These are phyloP conservation scores for Nitzschia putrida DNA, from an alignment of 108 stramenopile genomes.

Conservation along the genomic window DNA sequence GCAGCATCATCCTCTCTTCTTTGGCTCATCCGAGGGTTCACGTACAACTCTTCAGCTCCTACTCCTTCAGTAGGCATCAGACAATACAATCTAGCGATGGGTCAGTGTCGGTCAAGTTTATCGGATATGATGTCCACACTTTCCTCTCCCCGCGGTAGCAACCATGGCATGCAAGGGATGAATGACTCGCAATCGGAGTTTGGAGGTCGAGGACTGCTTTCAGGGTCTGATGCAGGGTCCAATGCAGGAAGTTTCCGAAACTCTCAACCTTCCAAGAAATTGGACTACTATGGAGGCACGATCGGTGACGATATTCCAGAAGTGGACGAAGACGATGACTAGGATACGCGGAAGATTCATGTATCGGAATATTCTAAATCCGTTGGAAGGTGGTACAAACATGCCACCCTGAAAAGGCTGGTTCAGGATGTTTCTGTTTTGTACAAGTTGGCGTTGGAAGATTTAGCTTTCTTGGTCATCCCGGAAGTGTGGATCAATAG, in stretches of 20 bases:
- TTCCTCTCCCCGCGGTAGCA: background rate
- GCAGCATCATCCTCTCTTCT: too few relatives aligned
- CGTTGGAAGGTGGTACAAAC: too few relatives aligned
- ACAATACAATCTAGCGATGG: background rate
- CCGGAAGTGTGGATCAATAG: too few relatives aligned
- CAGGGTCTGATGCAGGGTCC: background rate
- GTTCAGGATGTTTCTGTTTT: too few relatives aligned
- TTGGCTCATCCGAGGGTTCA: too few relatives aligned
- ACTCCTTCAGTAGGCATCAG: too few relatives aligned
- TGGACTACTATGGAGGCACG: conserved; percentile 17
- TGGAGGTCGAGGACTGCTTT: conserved; percentile 2
- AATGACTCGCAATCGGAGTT: conserved; percentile 12
- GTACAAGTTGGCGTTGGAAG: too few relatives aligned
- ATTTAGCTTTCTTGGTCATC: too few relatives aligned
- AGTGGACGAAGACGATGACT: conserved; percentile 9
- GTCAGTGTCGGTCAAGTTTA: conserved; percentile 15
- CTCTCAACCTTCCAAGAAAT: background rate
- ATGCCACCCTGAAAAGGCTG: too few relatives aligned
- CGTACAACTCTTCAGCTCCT: too few relatives aligned
- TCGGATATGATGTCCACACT: background rate
- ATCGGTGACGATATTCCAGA: conserved; percentile 17
- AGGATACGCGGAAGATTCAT: background rate
- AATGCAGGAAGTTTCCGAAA: conserved; percentile 3
- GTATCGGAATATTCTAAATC: too few relatives aligned
- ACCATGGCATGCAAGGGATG: background rate